Base-by-base conservation (phyloP, 257 asterid species). In the Hygrophila difformis region DNA sequence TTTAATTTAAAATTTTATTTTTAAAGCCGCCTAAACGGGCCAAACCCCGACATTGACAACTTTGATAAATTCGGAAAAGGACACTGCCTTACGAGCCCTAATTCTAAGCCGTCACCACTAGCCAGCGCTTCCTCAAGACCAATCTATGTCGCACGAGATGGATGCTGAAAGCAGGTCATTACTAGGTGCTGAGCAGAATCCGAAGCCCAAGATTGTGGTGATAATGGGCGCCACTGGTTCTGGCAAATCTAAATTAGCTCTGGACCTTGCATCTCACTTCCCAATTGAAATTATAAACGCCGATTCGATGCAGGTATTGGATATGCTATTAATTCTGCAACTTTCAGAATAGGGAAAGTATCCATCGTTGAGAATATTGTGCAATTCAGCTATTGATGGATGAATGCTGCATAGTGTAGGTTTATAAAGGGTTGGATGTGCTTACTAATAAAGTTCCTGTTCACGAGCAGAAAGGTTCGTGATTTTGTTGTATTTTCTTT, bases 291-390 rank as follows among this genome's bases (percentile, higher is more conserved):
- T 86, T 44, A 82, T 91, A 53, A 91, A 78, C 61, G 92, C 95
- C n/a, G 99, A 82, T 56, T 82, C 95, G 48, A 89, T 89, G 99
- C 96, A 86, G 93, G 96, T 77, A 44, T 26, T 13, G 14, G 24
- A 5, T 56, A 15, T 3, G 9, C 6, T 34, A 24, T n/a, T n/a
- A n/a, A n/a, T n/a, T n/a, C n/a, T n/a, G n/a, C n/a, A n/a, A n/a
- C n/a, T n/a, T n/a, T n/a, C n/a, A n/a, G 6, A 35, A 9, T 26
- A 26, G 18, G 3, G 9, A 23, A 19, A 6, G 2, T 1, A 7
- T 42, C 26, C 17, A 26, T 46, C 46, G 17, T 16, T 18, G 50
- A 4, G 50, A 7, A 12, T 13, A 5, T 22, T n/a, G 17, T 29
- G 16, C 46, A 11, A 14, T 42, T 36, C 51, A 8, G 20, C 47